Evolutionary conservation across 371 early-diverging fungal species (phyloP), one percentile per base, ranked within the genome.

Genomic region (Mucor piriformis): DNA sequence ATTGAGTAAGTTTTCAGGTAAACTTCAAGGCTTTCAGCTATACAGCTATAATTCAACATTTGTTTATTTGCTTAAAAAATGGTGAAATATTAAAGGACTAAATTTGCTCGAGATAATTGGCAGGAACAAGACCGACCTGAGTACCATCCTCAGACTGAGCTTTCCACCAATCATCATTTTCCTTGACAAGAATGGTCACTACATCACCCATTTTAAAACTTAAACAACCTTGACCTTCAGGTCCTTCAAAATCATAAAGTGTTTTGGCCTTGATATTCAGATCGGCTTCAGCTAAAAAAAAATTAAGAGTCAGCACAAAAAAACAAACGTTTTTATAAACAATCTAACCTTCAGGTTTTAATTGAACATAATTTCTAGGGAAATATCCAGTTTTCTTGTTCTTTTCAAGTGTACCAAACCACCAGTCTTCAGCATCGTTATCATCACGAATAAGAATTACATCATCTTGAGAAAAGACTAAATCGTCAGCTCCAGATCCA

Each of bases 141-240:
- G 75, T 74, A 18, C 73, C 68, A 23, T 70, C 80, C 40, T 83
- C 85, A 10, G 64, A 57, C 61, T 88, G 83, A 21, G 86, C 92
- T 54, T 82, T 83, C 82, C 87, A 88, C 92, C 93, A 93, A 47
- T 90, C 92, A 37, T 84, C 83, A 78, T 90, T 90, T 69, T 82
- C 82, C 68, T 83, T 85, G 27, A 88, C 87, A 50, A 90, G 25
- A 34, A 77, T 53, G 16, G 61, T 67, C 16, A 77, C 18, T 3
- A 52, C 49, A 0, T 61, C 66, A 6, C 72, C 77, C 5, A 67
- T 66, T 16, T 67, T 55, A 35, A 77, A 63, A 34, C 56, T 59
- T 23, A 77, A 58, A 34, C 72, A 72, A 5, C 66, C 74, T 48
- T 74, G 72, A 35, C 58, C 70, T 40, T 52, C 61, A 18, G 72